Percentiles rank a stretch among this genome's conserved stretches.
Conservation (phyloP, 2,329 filamentous ascomycete species). For the Pseudocercospora fuligena region DNA sequence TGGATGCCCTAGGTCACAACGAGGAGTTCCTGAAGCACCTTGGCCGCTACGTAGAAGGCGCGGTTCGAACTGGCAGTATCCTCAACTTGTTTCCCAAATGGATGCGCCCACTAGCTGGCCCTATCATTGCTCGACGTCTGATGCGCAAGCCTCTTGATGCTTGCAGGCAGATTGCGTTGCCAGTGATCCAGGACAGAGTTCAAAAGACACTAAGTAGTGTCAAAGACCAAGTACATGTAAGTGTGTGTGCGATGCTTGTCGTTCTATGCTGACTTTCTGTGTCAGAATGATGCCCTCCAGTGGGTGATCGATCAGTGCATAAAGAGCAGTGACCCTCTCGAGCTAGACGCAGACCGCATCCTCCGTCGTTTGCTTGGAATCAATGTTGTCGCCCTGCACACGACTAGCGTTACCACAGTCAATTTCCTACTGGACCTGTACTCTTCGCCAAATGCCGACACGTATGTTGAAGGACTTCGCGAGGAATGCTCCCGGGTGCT, state of each 20-base stretch:
- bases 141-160: background rate
- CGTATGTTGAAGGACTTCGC: conserved; percentile 28
- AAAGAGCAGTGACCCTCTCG: conserved; percentile 3
- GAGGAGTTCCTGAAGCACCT: conserved; percentile 26
- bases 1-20: conserved; percentile 4
- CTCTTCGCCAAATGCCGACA: conserved; percentile 22
- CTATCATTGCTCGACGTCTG: background rate
- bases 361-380: conserved; percentile 27
- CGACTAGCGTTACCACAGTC: conserved; percentile 30
- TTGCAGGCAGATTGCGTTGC: conserved; percentile 6
- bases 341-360: conserved; percentile 22
- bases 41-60: conserved; percentile 14
- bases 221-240: background rate
- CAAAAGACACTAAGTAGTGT: background rate
- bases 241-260: background rate
- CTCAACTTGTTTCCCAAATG: conserved; percentile 23
- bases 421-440: conserved; percentile 33
- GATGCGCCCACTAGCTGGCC: conserved; percentile 6
- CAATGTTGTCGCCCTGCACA: conserved; percentile 36
- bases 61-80: conserved; percentile 19
- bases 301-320: conserved; percentile 26
- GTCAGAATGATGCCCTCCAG: conserved; percentile 23
- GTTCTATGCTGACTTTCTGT: background rate
- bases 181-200: conserved; percentile 13
- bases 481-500: conserved; percentile 32